Percentiles rank a stretch among this genome's conserved stretches.
Evolutionary conservation across 2,329 filamentous ascomycete genomes (phyloP).

Genomic region (Cryphonectria radicalis): DNA sequence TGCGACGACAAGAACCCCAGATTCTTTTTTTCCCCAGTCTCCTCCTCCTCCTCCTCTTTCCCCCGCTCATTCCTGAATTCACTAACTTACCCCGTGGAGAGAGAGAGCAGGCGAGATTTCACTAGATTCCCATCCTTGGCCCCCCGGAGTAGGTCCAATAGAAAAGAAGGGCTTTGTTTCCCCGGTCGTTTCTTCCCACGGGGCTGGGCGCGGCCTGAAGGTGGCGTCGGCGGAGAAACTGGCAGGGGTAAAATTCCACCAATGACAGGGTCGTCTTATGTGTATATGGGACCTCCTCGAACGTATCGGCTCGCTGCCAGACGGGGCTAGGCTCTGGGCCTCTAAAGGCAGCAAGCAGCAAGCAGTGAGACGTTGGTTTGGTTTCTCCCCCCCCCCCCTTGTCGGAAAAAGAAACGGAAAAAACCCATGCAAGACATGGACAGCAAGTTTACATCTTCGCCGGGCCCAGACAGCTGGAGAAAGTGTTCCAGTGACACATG

Average conservation of each 20-base stretch:
- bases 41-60: not conserved
- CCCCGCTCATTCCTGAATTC: not conserved
- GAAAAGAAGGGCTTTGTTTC: not conserved
- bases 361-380: not conserved
- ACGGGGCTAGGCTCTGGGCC: not conserved
- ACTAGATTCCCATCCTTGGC: not conserved
- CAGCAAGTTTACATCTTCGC: not conserved
- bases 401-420: not conserved
- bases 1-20: conserved; percentile 4
- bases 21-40: conserved; percentile 5
- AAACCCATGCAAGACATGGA: not conserved
- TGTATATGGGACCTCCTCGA: not conserved
- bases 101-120: not conserved
- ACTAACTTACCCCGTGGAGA: conserved; percentile 1
- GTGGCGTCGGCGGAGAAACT: conserved; percentile 20
- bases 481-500: conserved; percentile 6
- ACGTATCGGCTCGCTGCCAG: conserved; percentile 8
- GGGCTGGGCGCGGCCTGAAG: conserved; percentile 5
- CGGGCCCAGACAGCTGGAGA: not conserved
- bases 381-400: not conserved
- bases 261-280: conserved; percentile 9
- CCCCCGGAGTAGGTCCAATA: not conserved
- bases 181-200: not conserved
- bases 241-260: conserved; percentile 18
- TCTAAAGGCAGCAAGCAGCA: not conserved